phyloP scores from a whole-genome alignment of 2,329 filamentous ascomycete genomes.

The Alternaria triticimaculans region DNA sequence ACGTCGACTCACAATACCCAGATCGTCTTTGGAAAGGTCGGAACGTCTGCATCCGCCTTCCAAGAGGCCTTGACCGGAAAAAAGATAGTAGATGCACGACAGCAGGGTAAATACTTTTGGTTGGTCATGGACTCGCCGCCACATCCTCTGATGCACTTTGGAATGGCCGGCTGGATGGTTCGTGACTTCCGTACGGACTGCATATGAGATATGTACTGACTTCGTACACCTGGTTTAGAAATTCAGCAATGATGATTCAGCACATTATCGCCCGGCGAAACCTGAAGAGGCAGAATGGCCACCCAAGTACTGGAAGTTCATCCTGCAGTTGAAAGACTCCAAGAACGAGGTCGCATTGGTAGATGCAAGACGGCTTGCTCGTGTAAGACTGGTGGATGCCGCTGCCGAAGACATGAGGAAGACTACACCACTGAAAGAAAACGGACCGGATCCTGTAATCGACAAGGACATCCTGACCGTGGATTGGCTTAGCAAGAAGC shows the following conservation, averaged over 20 bases:
- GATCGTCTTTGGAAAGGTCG: slow-evolving; percentile 90
- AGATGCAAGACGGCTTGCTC: slow-evolving; percentile 78
- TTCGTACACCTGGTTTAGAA: slow-evolving; percentile 54
- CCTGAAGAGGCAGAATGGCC: slow-evolving; percentile 75
- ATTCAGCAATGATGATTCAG: slow-evolving; percentile 77
- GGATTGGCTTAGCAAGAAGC: slow-evolving; percentile 73
- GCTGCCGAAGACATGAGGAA: slow-evolving; percentile 77
- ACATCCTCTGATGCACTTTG: slow-evolving; percentile 89
- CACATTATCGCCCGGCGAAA: slow-evolving; percentile 75
- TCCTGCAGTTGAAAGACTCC: slow-evolving; percentile 69
- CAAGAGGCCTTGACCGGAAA: slow-evolving; percentile 76
- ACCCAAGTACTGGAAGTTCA: slow-evolving; percentile 88
- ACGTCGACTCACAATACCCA: slow-evolving; percentile 3
- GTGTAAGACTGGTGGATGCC: slow-evolving; percentile 83
- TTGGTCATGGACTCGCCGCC: slow-evolving; percentile 78
- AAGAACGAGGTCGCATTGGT: slow-evolving; percentile 79
- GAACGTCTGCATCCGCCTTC: slow-evolving; percentile 78
- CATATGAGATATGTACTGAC: not conserved
- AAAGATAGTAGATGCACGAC: slow-evolving; percentile 73
- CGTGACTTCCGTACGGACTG: not conserved
- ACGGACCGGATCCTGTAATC: slow-evolving; percentile 90
- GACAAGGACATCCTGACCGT: slow-evolving; percentile 80
- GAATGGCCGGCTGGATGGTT: slow-evolving; percentile 70
- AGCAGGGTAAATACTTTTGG: slow-evolving; percentile 98
- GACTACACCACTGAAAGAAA: slow-evolving; percentile 81